Evolutionary conservation across 2,329 filamentous ascomycete genomes (phyloP).

Genomic region (Metarhizium album): DNA sequence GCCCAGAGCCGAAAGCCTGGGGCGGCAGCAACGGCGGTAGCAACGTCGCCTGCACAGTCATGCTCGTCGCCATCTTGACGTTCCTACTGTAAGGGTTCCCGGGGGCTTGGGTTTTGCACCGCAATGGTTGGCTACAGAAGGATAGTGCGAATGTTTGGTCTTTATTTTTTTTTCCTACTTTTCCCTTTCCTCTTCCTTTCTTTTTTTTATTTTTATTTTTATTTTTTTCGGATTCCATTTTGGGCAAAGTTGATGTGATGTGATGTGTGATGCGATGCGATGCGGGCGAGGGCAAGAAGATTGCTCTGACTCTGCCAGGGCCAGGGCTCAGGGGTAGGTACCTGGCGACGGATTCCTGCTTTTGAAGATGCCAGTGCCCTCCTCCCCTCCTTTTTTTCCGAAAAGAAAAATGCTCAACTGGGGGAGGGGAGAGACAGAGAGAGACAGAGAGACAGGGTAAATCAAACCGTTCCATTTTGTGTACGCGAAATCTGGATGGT

Average conservation of each 20-base stretch:
- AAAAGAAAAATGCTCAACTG: too few species aligned
- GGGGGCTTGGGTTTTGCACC: not conserved
- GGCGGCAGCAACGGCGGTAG: constrained; percentile 19
- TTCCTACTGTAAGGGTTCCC: constrained; percentile 19
- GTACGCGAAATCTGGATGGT: not conserved
- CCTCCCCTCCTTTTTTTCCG: too few species aligned
- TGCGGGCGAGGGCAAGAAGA: too few species aligned
- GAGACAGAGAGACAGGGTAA: too few species aligned
- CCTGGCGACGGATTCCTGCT: too few species aligned
- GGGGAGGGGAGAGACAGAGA: too few species aligned
- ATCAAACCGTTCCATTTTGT: too few species aligned
- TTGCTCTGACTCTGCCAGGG: too few species aligned
- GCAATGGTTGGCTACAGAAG: not conserved
- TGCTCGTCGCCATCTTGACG: constrained; percentile 25
- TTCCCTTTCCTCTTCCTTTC: not conserved
- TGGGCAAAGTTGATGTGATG: not conserved
- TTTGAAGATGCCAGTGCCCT: too few species aligned
- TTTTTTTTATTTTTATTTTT: not conserved
- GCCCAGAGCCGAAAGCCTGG: constrained; percentile 19
- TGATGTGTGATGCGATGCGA: too few species aligned
- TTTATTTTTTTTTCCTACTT: not conserved
- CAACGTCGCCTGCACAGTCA: constrained; percentile 24
- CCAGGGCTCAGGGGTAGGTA: too few species aligned
- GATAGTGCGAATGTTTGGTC: constrained; percentile 1
- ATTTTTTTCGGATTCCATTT: not conserved